Percentiles rank a stretch among this genome's conserved stretches.
Evolutionary conservation across 2,329 filamentous ascomycete genomes (phyloP).

Genomic region (Elsinoe necatrix): DNA sequence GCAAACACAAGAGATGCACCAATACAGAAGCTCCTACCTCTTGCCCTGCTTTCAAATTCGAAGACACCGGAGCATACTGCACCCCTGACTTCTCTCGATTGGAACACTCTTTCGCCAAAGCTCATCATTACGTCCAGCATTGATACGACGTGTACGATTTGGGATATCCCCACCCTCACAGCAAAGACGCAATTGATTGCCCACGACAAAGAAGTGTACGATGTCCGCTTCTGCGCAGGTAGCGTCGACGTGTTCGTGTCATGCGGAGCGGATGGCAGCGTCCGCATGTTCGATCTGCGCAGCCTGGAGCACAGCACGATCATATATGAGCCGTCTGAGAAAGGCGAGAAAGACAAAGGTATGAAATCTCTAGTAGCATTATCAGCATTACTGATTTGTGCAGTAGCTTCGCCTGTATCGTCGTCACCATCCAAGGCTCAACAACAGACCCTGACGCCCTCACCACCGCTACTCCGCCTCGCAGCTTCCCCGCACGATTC

Average conservation of each 20-base stretch:
- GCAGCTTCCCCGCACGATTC: constrained; percentile 92
- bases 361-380: constrained; percentile 31
- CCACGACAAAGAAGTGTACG: constrained; percentile 98
- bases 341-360: constrained; percentile 52
- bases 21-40: constrained; percentile 76
- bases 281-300: constrained; percentile 95
- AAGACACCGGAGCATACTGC: constrained; percentile 98
- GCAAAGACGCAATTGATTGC: constrained; percentile 98
- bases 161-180: constrained; percentile 96
- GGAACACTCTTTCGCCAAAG: constrained; percentile 95
- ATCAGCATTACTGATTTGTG: neutral
- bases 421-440: constrained; percentile 61
- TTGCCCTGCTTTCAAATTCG: constrained; percentile 90
- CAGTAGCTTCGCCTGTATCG: constrained; percentile 40
- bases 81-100: constrained; percentile 90
- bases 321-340: constrained; percentile 94
- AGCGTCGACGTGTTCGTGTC: constrained; percentile 98
- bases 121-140: constrained; percentile 98
- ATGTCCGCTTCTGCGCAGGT: constrained; percentile 95
- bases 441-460: constrained; percentile 58
- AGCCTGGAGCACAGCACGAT: constrained; percentile 97
- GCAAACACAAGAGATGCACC: constrained; percentile 51
- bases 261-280: constrained; percentile 93
- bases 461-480: constrained; percentile 63
- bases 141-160: constrained; percentile 97